These are phyloP conservation scores for Orbilia blumenaviensis DNA, from an alignment of 2,329 filamentous ascomycete genomes.

Conservation along the genomic window DNA sequence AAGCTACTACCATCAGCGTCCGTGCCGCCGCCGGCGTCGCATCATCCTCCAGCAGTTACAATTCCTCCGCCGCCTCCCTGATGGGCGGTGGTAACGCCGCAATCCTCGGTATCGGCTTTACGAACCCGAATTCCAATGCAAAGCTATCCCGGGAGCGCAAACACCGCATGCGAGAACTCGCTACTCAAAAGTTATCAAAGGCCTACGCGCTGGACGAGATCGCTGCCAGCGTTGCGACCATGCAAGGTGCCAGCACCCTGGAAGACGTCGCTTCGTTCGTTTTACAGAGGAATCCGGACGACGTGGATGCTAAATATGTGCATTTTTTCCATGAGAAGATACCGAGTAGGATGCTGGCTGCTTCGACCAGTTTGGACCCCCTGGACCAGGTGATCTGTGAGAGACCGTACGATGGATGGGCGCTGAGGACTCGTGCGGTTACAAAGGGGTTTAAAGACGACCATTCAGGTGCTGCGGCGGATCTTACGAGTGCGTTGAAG, in stretches of 20 bases:
- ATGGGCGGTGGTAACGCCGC: conserved; percentile 65
- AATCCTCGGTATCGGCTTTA: conserved; percentile 68
- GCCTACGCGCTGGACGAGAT: conserved; percentile 86
- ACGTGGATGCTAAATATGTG: conserved; percentile 83
- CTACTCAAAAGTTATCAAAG: conserved; percentile 77
- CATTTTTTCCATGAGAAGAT: conserved; percentile 94
- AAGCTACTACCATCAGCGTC: conserved; percentile 79
- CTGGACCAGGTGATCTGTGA: conserved; percentile 74
- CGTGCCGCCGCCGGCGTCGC: conserved; percentile 78
- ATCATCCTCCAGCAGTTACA: conserved; percentile 65
- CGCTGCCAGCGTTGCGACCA: conserved; percentile 80
- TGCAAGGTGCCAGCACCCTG: conserved; percentile 80
- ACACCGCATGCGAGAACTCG: conserved; percentile 81
- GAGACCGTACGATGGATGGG: conserved; percentile 71
- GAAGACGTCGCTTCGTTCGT: conserved; percentile 80
- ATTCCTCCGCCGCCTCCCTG: conserved; percentile 62
- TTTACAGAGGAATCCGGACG: conserved; percentile 73
- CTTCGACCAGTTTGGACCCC: conserved; percentile 73
- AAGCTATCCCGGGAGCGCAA: conserved; percentile 79
- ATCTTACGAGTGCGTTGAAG: conserved; percentile 74
- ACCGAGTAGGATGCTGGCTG: conserved; percentile 75
- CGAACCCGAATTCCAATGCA: conserved; percentile 66
- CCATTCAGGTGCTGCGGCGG: conserved; percentile 73
- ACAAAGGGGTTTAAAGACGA: conserved; percentile 80
- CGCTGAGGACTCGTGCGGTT: conserved; percentile 76